Evolutionary conservation across 192 early-diverging fungal species (phyloP), one percentile per base, ranked within the genome.

Genomic region (Entomortierella parvispora): DNA sequence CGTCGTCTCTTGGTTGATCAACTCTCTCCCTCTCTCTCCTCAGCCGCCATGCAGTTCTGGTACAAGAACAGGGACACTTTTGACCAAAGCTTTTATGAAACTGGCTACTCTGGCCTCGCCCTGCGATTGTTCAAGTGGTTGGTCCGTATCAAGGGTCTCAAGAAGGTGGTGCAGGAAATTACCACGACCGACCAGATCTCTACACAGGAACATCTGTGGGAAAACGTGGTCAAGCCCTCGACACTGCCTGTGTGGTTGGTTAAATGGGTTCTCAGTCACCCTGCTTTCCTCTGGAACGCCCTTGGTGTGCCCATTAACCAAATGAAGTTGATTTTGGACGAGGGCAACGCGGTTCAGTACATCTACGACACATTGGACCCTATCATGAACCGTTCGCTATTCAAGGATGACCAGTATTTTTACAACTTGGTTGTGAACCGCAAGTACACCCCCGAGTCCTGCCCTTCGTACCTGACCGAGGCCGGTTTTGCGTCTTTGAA

Each of bases 251-350:
- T 29, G 12, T 76, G 83, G 56, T 78, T 90, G 71, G 81, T 91
- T 12, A 84, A 90, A 56, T 74, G 79, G 58, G 68, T 93, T 12
- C 65, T 95, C 9, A 90, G 93, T 66, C 94, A 95, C 55, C 89
- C 90, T 15, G 82, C 90, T 43, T 92, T 92, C 80, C 87, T 94
- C 83, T 95, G 94, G 94, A 88, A 89, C 44, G 89, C 93, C 5
- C 82, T 95, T 31, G 94, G 94, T 26, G 94, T 95, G 45, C 94
- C 94, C 0, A 90, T 90, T 48, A 92, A 90, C 67, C 93, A 94
- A 75, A 92, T 92, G 93, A 92, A 93, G 14, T 90, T 95, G 91
- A 83, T 94, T 43, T 81, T 90, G 64, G 82, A 88, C 62, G 93
- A 95, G 65, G 92, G 93, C 44, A 89, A 86, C 3, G 90, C 92